Conservation (phyloP, 768 basidiomycete species). For the Pleurotus ostreatus region DNA sequence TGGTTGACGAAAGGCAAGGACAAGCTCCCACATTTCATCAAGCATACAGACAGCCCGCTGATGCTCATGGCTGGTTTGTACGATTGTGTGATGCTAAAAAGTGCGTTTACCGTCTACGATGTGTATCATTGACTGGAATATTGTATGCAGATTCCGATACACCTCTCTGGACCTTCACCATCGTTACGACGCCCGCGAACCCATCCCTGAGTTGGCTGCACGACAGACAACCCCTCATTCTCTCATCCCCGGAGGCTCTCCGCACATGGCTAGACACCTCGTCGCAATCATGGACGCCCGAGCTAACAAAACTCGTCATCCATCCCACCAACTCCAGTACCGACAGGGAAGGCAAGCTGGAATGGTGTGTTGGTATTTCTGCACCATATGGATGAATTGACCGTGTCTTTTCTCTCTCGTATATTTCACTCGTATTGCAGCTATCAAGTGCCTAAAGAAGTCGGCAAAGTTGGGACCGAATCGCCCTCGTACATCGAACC, state of each 20-base stretch:
- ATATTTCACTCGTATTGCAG: constrained; percentile 31
- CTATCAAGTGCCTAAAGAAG: constrained; percentile 85
- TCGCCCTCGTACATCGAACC: constrained; percentile 82
- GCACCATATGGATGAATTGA: too few species aligned
- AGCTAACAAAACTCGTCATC: constrained; percentile 54
- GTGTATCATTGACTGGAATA: too few species aligned
- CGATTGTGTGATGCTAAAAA: constrained; percentile 66
- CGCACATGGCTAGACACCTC: constrained; percentile 79
- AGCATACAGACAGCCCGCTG: constrained; percentile 57
- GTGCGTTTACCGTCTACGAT: constrained; percentile 24
- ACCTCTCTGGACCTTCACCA: constrained; percentile 77
- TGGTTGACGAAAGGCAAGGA: constrained; percentile 84
- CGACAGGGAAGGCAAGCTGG: constrained; percentile 41
- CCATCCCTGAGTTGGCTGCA: constrained; percentile 66
- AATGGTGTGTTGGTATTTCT: too few species aligned
- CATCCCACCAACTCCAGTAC: constrained; percentile 60
- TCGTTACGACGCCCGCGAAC: constrained; percentile 80
- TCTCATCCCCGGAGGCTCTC: constrained; percentile 58
- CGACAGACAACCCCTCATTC: constrained; percentile 83
- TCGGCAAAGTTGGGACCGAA: constrained; percentile 86
- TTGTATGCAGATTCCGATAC: constrained; percentile 41
- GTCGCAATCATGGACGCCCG: constrained; percentile 59
- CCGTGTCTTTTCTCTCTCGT: too few species aligned
- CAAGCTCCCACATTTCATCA: constrained; percentile 79
- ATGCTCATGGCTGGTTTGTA: constrained; percentile 90